Percentiles rank a stretch among this genome's conserved stretches.
Evolutionary conservation across 2,329 filamentous ascomycete species (phyloP).

Genomic region (Phyllosticta capitalensis): DNA sequence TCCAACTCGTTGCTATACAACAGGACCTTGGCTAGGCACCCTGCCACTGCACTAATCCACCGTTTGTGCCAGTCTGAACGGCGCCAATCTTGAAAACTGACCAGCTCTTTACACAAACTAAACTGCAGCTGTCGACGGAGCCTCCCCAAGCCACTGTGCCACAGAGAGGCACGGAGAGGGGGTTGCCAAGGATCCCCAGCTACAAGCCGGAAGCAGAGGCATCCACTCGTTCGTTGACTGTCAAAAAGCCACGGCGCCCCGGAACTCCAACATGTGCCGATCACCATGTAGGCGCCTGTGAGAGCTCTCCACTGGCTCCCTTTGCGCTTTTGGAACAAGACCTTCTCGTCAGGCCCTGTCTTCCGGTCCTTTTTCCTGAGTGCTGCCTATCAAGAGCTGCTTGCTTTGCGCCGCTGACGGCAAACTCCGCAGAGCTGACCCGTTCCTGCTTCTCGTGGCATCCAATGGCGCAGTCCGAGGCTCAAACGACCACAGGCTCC

Average conservation of each 20-base stretch:
- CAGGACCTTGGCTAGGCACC: neutral
- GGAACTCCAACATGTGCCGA: neutral
- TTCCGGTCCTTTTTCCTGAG: neutral
- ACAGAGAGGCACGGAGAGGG: slow-evolving; percentile 1
- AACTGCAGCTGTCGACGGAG: neutral
- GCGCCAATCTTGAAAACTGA: neutral
- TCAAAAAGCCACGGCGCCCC: neutral
- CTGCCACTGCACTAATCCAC: neutral
- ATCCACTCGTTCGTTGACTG: neutral
- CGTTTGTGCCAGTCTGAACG: neutral
- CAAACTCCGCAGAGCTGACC: neutral
- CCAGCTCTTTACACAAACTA: neutral
- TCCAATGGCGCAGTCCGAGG: no score
- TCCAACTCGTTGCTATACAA: neutral
- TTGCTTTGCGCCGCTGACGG: neutral
- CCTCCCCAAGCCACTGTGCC: slow-evolving; percentile 6
- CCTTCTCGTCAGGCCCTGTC: neutral
- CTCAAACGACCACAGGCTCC: no score
- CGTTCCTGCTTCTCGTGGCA: neutral
- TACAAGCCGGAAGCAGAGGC: neutral
- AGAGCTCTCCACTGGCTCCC: neutral
- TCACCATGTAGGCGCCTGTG: neutral
- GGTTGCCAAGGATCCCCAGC: neutral
- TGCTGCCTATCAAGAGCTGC: neutral
- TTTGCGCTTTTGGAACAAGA: neutral